phyloP scores from a whole-genome alignment of 2,329 filamentous ascomycete species.

The Bipolaris cookei region DNA sequence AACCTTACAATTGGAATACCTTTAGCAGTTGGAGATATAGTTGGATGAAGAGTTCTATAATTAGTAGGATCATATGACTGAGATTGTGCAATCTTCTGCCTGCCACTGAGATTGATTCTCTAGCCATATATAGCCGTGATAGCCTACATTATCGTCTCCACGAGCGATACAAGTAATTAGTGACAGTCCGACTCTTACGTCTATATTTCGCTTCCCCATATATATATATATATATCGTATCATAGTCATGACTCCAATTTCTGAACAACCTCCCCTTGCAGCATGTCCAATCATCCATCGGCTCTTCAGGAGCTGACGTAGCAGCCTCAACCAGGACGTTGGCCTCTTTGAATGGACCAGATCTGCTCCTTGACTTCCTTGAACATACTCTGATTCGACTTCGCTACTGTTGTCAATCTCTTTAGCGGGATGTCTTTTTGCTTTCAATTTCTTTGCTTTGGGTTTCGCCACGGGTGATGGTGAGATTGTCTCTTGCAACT shows the following conservation, averaged over 20 bases:
- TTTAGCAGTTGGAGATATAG: no score
- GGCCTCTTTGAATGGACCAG: background rate
- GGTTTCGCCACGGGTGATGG: background rate
- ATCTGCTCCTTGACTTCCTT: slow-evolving; percentile 23
- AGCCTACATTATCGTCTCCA: no score
- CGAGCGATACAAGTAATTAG: no score
- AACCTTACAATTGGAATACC: no score
- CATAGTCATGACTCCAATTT: background rate
- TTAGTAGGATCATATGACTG: no score
- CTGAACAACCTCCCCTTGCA: background rate
- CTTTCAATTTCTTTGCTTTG: slow-evolving; percentile 1
- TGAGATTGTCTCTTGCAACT: background rate
- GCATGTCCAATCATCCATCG: background rate
- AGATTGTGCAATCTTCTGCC: no score
- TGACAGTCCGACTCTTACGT: background rate
- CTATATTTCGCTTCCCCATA: background rate
- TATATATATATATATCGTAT: no score
- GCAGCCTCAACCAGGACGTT: background rate
- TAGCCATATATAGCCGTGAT: no score
- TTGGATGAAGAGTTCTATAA: no score
- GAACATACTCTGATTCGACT: slow-evolving; percentile 17
- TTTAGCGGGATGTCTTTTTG: slow-evolving; percentile 19
- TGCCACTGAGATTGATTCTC: no score
- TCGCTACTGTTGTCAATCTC: slow-evolving; percentile 9
- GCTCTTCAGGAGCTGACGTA: background rate